phyloP scores from a whole-genome alignment of 1,284 basidiomycete species.

The Omphalotus olearius region DNA sequence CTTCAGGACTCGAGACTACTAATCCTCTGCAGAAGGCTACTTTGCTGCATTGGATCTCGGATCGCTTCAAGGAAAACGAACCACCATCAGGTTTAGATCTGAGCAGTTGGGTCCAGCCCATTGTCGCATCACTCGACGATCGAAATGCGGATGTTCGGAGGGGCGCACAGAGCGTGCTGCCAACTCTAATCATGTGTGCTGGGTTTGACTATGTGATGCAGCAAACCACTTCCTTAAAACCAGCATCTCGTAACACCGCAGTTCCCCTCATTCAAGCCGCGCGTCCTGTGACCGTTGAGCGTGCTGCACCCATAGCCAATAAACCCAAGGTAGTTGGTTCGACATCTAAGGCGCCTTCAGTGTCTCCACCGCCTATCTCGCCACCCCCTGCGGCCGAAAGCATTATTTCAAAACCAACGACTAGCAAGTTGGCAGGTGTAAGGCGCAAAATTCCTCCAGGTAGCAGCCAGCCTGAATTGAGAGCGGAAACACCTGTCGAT shows the following conservation, averaged over 20 bases:
- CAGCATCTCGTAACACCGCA: slow-evolving; percentile 85
- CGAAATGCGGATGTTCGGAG: slow-evolving; percentile 91
- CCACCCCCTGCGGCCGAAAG: slow-evolving; percentile 29
- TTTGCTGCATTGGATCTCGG: slow-evolving; percentile 82
- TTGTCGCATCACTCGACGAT: slow-evolving; percentile 90
- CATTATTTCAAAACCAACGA: slow-evolving; percentile 26
- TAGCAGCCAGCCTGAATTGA: slow-evolving; percentile 56
- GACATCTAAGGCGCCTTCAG: slow-evolving; percentile 18
- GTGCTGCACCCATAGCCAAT: slow-evolving; percentile 23
- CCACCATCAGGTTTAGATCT: slow-evolving; percentile 67
- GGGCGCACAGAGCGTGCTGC: slow-evolving; percentile 80
- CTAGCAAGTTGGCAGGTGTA: slow-evolving; percentile 55
- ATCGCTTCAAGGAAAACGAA: slow-evolving; percentile 71
- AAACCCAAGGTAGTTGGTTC: slow-evolving; percentile 20
- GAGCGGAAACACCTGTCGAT: slow-evolving; percentile 52
- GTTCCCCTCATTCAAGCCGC: slow-evolving; percentile 85
- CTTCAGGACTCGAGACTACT: slow-evolving; percentile 76
- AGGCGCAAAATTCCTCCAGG: slow-evolving; percentile 71
- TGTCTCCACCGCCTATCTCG: slow-evolving; percentile 30
- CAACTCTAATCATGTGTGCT: slow-evolving; percentile 70
- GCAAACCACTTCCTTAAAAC: slow-evolving; percentile 84
- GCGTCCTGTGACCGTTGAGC: slow-evolving; percentile 32
- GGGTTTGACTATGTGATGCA: slow-evolving; percentile 88
- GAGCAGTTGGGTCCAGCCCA: slow-evolving; percentile 59
- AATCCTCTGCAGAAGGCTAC: slow-evolving; percentile 90